Conservation (phyloP, 192 early-diverging fungal genomes). For the Linnemannia elongata region DNA sequence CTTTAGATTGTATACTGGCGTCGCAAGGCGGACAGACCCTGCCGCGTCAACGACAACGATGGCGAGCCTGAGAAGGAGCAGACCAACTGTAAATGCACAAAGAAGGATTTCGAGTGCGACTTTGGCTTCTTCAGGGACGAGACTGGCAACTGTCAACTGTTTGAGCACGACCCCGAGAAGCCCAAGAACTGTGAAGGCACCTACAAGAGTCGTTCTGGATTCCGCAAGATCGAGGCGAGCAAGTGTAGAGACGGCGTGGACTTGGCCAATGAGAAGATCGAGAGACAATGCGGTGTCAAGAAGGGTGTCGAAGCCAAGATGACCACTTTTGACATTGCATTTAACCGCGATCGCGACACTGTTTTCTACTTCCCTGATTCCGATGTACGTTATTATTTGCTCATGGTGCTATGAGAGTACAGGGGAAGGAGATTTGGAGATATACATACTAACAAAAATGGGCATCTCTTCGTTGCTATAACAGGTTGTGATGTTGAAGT, state of each 20-base stretch:
- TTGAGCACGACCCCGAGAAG: conserved; percentile 82
- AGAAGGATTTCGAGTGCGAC: conserved; percentile 91
- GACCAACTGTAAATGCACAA: conserved; percentile 79
- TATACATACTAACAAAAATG: neutral
- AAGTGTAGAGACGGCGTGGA: conserved; percentile 84
- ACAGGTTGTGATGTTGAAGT: conserved; percentile 64
- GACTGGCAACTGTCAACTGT: conserved; percentile 73
- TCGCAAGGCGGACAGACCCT: conserved; percentile 76
- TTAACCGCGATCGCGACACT: conserved; percentile 16
- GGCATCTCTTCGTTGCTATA: neutral
- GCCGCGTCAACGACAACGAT: conserved; percentile 79
- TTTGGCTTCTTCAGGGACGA: conserved; percentile 83
- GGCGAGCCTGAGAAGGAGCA: conserved; percentile 61
- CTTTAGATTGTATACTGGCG: conserved; percentile 77
- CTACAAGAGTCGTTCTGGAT: conserved; percentile 85
- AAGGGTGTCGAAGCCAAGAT: conserved; percentile 53
- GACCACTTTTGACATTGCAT: conserved; percentile 44
- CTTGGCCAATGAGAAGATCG: conserved; percentile 65
- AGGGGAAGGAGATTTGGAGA: neutral
- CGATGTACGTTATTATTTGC: conserved; percentile 31
- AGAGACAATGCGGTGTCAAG: conserved; percentile 77
- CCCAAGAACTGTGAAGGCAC: conserved; percentile 76
- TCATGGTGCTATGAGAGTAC: neutral
- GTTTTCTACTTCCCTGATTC: conserved; percentile 55
- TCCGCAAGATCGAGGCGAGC: conserved; percentile 80